phyloP scores from a whole-genome alignment of 2,329 filamentous ascomycete species.

The Cladosporium velox region DNA sequence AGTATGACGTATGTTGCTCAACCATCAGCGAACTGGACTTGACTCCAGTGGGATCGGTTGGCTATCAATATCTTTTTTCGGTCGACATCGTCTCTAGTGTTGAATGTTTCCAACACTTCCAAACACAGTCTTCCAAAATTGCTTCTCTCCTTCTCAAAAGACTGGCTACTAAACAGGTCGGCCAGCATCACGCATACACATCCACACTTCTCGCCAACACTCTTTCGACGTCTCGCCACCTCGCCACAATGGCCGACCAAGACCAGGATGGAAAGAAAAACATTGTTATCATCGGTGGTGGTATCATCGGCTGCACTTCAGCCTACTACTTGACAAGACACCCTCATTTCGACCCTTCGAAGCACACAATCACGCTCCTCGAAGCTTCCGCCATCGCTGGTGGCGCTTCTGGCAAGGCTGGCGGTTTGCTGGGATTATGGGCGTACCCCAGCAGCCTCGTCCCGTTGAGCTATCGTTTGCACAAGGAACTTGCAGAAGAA shows the following conservation, averaged over 20 bases:
- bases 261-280: conserved; percentile 32
- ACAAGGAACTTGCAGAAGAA: conserved; percentile 79
- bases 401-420: conserved; percentile 93
- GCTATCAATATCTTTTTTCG: neutral
- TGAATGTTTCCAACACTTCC: neutral
- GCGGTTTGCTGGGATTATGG: conserved; percentile 86
- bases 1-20: conserved; percentile 7
- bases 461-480: conserved; percentile 79
- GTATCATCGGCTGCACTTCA: conserved; percentile 88
- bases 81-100: neutral
- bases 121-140: neutral
- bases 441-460: conserved; percentile 85
- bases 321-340: conserved; percentile 91
- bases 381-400: conserved; percentile 84
- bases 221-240: neutral
- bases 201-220: neutral
- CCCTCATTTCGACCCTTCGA: conserved; percentile 71
- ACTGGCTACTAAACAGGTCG: neutral
- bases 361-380: conserved; percentile 79
- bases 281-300: conserved; percentile 63
- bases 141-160: neutral
- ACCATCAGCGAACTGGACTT: neutral
- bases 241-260: conserved; percentile 32
- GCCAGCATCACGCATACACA: neutral
- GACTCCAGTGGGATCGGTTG: neutral